A percentile compares a stretch with the other conserved stretches of the same genome.
phyloP scores from a whole-genome alignment of 352 stramenopile species.

The Globisporangium irregulare region DNA sequence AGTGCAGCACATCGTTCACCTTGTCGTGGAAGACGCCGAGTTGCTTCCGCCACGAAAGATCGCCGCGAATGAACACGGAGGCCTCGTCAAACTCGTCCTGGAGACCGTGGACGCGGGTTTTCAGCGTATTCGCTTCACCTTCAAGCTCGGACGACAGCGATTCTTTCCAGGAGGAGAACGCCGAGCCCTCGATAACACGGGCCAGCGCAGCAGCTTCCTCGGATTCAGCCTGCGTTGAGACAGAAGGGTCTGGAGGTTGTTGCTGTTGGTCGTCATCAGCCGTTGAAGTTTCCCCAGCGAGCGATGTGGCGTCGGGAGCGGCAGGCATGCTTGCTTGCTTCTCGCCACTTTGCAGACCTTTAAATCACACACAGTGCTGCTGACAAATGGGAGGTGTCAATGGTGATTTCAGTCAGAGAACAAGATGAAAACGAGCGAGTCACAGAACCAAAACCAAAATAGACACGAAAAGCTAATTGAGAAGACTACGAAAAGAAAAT shows the following conservation, averaged over 20 bases:
- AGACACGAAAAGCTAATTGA: conserved; percentile 5
- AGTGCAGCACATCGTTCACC: conserved; percentile 37
- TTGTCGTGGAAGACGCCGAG: conserved; percentile 41
- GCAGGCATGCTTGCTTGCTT: background rate
- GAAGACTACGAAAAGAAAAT: background rate
- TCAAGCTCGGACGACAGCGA: conserved; percentile 13
- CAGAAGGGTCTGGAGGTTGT: background rate
- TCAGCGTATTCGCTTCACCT: conserved; percentile 20
- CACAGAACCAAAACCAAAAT: conserved; percentile 1
- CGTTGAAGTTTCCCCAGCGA: background rate
- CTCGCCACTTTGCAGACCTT: background rate
- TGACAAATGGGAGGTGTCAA: background rate
- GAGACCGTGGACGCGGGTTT: conserved; percentile 30
- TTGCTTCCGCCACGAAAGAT: conserved; percentile 64
- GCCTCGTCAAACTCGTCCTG: conserved; percentile 53
- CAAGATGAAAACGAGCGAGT: background rate
- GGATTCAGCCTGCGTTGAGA: background rate
- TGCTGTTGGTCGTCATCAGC: background rate
- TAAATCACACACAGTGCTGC: background rate
- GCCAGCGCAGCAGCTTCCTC: conserved; percentile 6
- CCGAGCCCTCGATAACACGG: conserved; percentile 10
- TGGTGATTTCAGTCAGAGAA: background rate
- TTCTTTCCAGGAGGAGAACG: conserved; percentile 15
- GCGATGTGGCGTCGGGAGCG: background rate
- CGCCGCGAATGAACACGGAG: conserved; percentile 56